Evolutionary conservation across 371 early-diverging fungal species (phyloP), one percentile per base, ranked within the genome.

Genomic region (Sanchytrium tribonematis): DNA sequence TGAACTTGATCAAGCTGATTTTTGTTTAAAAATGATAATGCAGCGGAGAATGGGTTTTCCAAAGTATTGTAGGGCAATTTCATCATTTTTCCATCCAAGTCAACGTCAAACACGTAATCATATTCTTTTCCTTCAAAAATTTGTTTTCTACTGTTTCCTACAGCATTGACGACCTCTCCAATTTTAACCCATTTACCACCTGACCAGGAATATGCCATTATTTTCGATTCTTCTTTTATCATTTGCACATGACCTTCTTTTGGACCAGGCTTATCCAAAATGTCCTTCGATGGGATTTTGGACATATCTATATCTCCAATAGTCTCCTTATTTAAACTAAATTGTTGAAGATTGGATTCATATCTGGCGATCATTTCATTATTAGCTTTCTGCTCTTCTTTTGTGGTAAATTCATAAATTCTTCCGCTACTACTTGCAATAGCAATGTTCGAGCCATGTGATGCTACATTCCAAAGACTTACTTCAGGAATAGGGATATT

Each of bases 91-190:
- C 87, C 88, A 29, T 82, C 86, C 27, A 96, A 82, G 72, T 96
- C 96, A 31, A 97, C 88, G 73, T 93, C 94, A 80, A 97, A 97
- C 5, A 97, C 93, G 75, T 88, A 92, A 74, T 97, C 98, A 74
- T 96, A 97, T 72, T 94, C 93, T 67, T 83, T 80, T 66, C 96
- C 96, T 5, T 85, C 81, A 74, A 83, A 86, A 1, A 85, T 72
- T 73, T 88, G 85, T 74, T 90, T 93, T 31, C 83, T 75, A 5
- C 17, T 28, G 0, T 80, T 78, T 0, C 88, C 91, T 29, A 85
- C 85, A 0, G 91, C 86, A 74, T 95, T 93, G 0, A 93, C 92
- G 0, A 97, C 94, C 48, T 90, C 87, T 1, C 98, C 98, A 69
- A 96, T 82, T 75, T 93, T 93, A 68, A 76, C 70, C 98, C 98